phyloP scores from a whole-genome alignment of 176 grass and related monocot genomes.

The Raddia guianensis region DNA sequence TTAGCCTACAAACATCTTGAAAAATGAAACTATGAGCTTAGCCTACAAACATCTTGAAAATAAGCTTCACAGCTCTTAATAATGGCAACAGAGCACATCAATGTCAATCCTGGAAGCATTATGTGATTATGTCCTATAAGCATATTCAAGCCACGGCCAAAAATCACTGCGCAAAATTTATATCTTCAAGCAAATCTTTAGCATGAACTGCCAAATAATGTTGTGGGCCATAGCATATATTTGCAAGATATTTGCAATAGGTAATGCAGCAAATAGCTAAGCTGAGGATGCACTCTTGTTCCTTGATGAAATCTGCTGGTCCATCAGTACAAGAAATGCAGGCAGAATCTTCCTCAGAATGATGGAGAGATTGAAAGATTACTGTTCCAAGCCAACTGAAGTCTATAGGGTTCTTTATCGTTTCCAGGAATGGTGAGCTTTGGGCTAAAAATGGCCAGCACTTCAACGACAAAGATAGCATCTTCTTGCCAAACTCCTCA shows the following conservation, averaged over 20 bases:
- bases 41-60: slow-evolving; percentile 18
- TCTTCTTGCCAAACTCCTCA: slow-evolving; percentile 50
- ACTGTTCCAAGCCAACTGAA: slow-evolving; percentile 54
- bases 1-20: slow-evolving; percentile 10
- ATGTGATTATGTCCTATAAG: neutral
- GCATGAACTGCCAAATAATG: slow-evolving; percentile 53
- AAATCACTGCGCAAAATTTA: slow-evolving; percentile 18
- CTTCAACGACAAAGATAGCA: slow-evolving; percentile 47
- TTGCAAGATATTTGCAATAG: slow-evolving; percentile 71
- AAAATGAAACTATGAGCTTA: neutral
- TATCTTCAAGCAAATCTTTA: slow-evolving; percentile 55
- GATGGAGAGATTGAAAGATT: slow-evolving; percentile 35
- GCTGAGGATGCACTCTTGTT: slow-evolving; percentile 47
- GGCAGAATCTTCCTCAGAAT: slow-evolving; percentile 24
- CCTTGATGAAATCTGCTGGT: slow-evolving; percentile 19
- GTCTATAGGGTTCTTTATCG: slow-evolving; percentile 65
- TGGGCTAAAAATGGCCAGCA: slow-evolving; percentile 74
- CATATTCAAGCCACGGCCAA: neutral
- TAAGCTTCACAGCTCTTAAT: slow-evolving; percentile 22
- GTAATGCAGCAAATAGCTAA: slow-evolving; percentile 70
- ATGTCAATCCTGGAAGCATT: neutral
- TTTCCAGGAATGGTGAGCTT: slow-evolving; percentile 56
- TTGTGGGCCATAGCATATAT: slow-evolving; percentile 68
- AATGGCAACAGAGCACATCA: neutral
- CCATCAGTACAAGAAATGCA: slow-evolving; percentile 37